phyloP scores from a whole-genome alignment of 108 stramenopile genomes.

The Schizochytrium sp. region DNA sequence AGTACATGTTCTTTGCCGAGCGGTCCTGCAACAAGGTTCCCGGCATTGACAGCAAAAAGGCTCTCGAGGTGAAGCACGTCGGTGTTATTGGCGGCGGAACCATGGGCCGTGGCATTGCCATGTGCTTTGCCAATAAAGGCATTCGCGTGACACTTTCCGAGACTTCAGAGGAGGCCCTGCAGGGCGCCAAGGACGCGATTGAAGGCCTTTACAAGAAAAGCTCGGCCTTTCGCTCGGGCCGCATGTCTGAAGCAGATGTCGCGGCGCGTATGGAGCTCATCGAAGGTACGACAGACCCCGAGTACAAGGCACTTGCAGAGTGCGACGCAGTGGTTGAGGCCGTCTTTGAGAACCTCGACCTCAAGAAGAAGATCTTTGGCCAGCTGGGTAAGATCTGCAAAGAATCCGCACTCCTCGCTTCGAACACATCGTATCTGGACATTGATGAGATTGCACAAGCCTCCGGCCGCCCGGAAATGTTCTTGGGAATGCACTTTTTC shows the following conservation, averaged over 20 bases:
- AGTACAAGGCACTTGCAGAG: conserved; percentile 44
- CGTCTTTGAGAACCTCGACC: conserved; percentile 81
- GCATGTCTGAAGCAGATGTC: conserved; percentile 21
- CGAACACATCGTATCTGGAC: conserved; percentile 83
- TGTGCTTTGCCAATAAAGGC: conserved; percentile 80
- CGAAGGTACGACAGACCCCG: not conserved
- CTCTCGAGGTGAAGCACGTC: conserved; percentile 26
- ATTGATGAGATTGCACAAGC: conserved; percentile 72
- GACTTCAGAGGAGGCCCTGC: conserved; percentile 28
- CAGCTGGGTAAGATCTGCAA: conserved; percentile 56
- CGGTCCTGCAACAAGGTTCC: conserved; percentile 50
- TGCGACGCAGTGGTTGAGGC: conserved; percentile 82
- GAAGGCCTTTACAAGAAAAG: conserved; percentile 19
- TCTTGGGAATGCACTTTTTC: conserved; percentile 94
- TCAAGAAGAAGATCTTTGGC: conserved; percentile 79
- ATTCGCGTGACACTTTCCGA: conserved; percentile 75
- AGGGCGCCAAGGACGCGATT: conserved; percentile 18
- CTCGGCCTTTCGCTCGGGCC: conserved; percentile 28
- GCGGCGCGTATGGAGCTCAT: not conserved
- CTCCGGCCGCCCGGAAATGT: conserved; percentile 43
- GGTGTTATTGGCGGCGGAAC: conserved; percentile 90
- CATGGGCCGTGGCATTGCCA: conserved; percentile 92
- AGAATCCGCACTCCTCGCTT: conserved; percentile 44
- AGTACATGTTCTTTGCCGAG: conserved; percentile 89
- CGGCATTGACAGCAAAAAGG: not conserved